These are phyloP conservation scores for Sporodiniella umbellata DNA, from an alignment of 371 early-diverging fungal genomes.

Conservation along the genomic window DNA sequence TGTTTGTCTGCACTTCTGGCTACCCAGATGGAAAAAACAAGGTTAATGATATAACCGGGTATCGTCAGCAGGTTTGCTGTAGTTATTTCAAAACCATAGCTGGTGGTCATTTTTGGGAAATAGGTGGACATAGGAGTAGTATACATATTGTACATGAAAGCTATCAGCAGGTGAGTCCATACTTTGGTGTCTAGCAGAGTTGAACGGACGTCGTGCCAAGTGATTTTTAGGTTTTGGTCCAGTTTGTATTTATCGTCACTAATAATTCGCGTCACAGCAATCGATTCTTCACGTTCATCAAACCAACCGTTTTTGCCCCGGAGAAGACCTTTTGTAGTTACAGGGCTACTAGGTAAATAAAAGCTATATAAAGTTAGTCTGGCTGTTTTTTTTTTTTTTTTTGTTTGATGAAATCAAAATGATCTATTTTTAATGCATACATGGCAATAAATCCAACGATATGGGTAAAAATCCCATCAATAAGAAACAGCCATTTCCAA, in stretches of 20 bases:
- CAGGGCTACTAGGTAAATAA: constrained; percentile 44
- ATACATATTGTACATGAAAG: constrained; percentile 42
- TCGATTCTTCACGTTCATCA: constrained; percentile 35
- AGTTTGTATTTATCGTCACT: constrained; percentile 50
- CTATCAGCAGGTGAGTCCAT: constrained; percentile 36
- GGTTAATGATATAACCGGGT: constrained; percentile 38
- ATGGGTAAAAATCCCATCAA: constrained; percentile 52
- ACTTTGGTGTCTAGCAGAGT: constrained; percentile 43
- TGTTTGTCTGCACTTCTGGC: constrained; percentile 38
- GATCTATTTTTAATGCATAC: constrained; percentile 12
- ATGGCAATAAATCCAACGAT: constrained; percentile 40
- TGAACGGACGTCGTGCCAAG: constrained; percentile 29
- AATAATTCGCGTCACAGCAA: constrained; percentile 54
- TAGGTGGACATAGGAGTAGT: constrained; percentile 41
- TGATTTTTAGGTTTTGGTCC: constrained; percentile 28
- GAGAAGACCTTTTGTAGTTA: constrained; percentile 31
- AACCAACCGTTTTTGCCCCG: constrained; percentile 39
- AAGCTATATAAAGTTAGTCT: constrained; percentile 17
- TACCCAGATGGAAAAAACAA: constrained; percentile 38
- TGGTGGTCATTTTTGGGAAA: constrained; percentile 49
- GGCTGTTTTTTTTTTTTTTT: background rate
- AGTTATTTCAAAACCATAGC: constrained; percentile 47
- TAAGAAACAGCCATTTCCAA: constrained; percentile 58
- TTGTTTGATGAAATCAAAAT: too few relatives aligned
- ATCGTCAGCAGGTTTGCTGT: constrained; percentile 53